A percentile compares a stretch with the other conserved stretches of the same genome.
Conservation (phyloP, 345 rosid species). For the Eucalyptus victrix region DNA sequence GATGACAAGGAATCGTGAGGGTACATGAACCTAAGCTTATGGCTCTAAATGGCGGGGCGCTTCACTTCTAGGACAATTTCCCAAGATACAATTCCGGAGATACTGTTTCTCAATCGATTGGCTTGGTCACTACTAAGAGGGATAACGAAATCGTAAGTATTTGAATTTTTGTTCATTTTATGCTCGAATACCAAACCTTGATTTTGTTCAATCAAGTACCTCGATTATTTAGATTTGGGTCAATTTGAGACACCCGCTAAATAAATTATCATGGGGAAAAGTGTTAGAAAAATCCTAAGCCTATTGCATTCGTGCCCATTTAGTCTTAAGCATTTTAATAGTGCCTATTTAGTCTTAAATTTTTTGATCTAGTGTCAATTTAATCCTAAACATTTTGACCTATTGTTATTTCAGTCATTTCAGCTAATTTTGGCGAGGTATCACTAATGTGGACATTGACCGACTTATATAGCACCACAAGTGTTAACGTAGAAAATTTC, state of each 20-base stretch:
- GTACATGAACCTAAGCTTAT: not conserved
- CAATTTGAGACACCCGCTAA: not conserved
- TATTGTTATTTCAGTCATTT: too few species aligned
- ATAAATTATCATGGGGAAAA: not conserved
- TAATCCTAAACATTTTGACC: too few species aligned
- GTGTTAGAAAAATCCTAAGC: too few species aligned
- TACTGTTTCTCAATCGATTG: not conserved
- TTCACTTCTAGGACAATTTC: not conserved
- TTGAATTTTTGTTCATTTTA: not conserved
- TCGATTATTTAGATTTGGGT: not conserved
- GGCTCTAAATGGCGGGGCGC: not conserved
- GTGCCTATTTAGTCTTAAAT: too few species aligned
- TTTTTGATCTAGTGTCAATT: too few species aligned
- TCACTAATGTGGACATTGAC: too few species aligned
- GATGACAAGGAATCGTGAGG: not conserved
- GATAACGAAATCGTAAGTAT: not conserved
- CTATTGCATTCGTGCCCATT: too few species aligned
- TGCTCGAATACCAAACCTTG: not conserved
- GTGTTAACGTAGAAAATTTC: too few species aligned
- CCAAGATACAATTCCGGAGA: not conserved
- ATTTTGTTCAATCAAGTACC: not conserved
- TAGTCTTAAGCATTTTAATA: too few species aligned
- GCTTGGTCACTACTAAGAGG: not conserved
- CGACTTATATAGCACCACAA: too few species aligned
- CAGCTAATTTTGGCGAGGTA: fast-evolving